Evolutionary conservation across 768 basidiomycete species (phyloP).

Genomic region (Cystobasidium ongulense): DNA sequence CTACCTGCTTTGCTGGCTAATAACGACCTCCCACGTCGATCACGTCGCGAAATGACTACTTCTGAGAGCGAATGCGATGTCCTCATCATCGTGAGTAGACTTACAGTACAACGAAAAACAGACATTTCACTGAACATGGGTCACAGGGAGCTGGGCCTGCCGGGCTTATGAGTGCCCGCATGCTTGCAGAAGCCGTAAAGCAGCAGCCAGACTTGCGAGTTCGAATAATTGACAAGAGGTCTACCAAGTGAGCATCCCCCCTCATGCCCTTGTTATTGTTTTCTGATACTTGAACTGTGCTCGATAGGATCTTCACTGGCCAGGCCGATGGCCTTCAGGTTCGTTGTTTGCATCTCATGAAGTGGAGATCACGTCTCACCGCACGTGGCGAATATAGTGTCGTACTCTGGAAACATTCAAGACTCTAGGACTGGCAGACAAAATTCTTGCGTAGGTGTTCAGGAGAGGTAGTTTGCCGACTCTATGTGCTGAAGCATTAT

Average conservation of each 20-base stretch:
- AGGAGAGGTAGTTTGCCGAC: conserved; percentile 25
- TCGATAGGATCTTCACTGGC: conserved; percentile 28
- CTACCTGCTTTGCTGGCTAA: too few relatives aligned
- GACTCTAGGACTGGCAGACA: conserved; percentile 38
- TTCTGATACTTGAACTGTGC: not conserved
- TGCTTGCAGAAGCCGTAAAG: conserved; percentile 27
- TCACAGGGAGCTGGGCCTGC: conserved; percentile 30
- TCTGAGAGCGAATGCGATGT: conserved; percentile 32
- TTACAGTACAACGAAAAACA: not conserved
- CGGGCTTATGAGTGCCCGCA: conserved; percentile 33
- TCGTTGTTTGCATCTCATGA: not conserved
- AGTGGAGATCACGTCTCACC: not conserved
- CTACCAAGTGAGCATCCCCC: conserved; percentile 37
- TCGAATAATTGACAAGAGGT: conserved; percentile 40
- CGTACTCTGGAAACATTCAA: conserved; percentile 41
- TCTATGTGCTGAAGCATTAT: too few relatives aligned
- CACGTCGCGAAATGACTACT: not conserved
- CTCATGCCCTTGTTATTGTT: not conserved
- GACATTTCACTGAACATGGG: not conserved
- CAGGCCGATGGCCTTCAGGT: conserved; percentile 40
- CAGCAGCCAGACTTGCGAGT: conserved; percentile 29
- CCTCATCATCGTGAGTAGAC: conserved; percentile 22
- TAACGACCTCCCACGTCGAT: too few relatives aligned
- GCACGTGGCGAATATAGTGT: conserved; percentile 19
- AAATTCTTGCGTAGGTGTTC: conserved; percentile 38